Percentiles rank a stretch among this genome's conserved stretches.
Conservation (phyloP, 2,329 filamentous ascomycete species). For the Ascochyta lentis region DNA sequence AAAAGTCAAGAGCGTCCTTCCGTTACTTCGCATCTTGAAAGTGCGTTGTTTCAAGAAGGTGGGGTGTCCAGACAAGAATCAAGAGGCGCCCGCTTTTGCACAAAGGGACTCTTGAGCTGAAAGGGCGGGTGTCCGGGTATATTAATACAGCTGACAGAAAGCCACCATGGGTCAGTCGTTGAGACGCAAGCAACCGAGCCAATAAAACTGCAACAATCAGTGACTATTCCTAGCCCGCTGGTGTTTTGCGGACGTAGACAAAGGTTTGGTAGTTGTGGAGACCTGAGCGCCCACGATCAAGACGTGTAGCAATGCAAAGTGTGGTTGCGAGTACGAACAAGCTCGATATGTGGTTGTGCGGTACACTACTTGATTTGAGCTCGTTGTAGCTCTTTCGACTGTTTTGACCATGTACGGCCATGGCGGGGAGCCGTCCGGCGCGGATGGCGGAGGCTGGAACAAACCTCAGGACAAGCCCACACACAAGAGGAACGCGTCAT, state of each 20-base stretch:
- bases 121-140: slow-evolving; percentile 9
- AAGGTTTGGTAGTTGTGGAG: slow-evolving; percentile 20
- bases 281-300: slow-evolving; percentile 2
- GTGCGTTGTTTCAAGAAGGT: neutral
- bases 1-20: slow-evolving; percentile 20
- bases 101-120: slow-evolving; percentile 8
- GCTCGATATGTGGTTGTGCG: slow-evolving; percentile 3
- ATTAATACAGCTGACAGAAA: slow-evolving; percentile 14
- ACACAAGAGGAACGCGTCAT: slow-evolving; percentile 40
- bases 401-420: slow-evolving; percentile 28
- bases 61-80: neutral
- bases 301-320: neutral
- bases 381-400: slow-evolving; percentile 9
- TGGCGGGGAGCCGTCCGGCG: slow-evolving; percentile 38
- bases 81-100: neutral
- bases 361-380: slow-evolving; percentile 2
- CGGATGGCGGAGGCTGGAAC: slow-evolving; percentile 25
- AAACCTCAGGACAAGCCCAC: slow-evolving; percentile 22
- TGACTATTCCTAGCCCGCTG: slow-evolving; percentile 1
- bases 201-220: slow-evolving; percentile 4
- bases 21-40: slow-evolving; percentile 21
- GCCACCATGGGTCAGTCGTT: slow-evolving; percentile 4
- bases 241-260: slow-evolving; percentile 19
- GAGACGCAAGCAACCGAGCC: slow-evolving; percentile 12
- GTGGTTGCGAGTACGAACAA: neutral